Conservation (phyloP, 169 alveolate species). For the Cryptosporidium muris region DNA sequence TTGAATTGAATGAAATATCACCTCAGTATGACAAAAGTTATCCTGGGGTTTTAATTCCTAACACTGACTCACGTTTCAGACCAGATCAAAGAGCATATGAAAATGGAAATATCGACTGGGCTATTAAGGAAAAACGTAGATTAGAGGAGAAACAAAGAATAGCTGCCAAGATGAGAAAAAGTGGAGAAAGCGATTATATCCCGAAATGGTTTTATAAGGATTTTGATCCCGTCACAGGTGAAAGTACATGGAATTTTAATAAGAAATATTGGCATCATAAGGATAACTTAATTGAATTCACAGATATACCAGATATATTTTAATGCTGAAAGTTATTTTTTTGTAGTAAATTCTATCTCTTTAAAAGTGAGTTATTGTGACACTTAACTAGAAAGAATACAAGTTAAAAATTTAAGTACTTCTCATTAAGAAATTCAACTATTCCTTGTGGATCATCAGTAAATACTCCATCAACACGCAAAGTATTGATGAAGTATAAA, state of each 20-base stretch:
- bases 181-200: constrained; percentile 49
- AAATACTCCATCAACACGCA: constrained; percentile 38
- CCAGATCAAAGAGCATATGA: constrained; percentile 97
- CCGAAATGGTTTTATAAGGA: constrained; percentile 62
- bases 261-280: constrained; percentile 61
- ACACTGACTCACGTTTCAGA: constrained; percentile 90
- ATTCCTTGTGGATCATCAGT: constrained; percentile 46
- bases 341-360: no score
- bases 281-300: constrained; percentile 32
- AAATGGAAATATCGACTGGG: constrained; percentile 90
- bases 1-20: constrained; percentile 88
- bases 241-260: constrained; percentile 46
- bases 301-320: constrained; percentile 60
- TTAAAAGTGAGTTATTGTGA: no score
- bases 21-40: constrained; percentile 82
- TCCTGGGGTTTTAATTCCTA: constrained; percentile 84
- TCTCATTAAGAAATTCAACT: constrained; percentile 1
- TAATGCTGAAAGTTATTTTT: neutral
- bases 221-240: constrained; percentile 12
- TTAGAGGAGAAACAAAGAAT: constrained; percentile 94
- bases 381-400: neutral
- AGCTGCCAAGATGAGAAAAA: constrained; percentile 32
- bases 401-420: neutral
- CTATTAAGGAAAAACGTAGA: constrained; percentile 90
- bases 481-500: constrained; percentile 6